Evolutionary conservation across 2,329 filamentous ascomycete species (phyloP), one percentile per base, ranked within the genome.

Genomic region (Monilinia fructigena): DNA sequence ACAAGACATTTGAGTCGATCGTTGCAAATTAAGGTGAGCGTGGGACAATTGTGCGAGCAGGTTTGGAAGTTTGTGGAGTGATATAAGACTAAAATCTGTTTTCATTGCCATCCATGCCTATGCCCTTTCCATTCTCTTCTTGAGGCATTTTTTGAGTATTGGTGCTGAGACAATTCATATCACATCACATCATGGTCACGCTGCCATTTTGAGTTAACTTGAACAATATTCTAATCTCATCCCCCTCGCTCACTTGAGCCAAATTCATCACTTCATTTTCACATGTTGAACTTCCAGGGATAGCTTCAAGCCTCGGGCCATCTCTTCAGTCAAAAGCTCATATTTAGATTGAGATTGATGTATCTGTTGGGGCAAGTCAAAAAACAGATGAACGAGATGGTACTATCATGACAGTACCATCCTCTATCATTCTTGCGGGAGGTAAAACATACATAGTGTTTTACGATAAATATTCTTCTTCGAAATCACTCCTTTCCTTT

Each of bases 111-210:
- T 55, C 31, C 5, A 16, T 48, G 28, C 45, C 16, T 31, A 16
- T 60, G 42, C 55, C 38, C 18, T 59, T 50, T 23, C 8, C 20
- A 10, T 60, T 26, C 58, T 50, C 31, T 20, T 18, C 47, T n/a
- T n/a, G 42, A 60, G 28, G 6, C 8, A 23, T 50, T 48, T 14
- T 14, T 35, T 14, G 12, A 14, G 14, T 35, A 26, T 38, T 35
- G 20, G 28, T 48, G 26, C 42, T 48, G 18, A 45, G 18, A 42
- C 56, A 23, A 11, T 60, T 59, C 55, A 16, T 1, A 59, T 35
- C 55, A 59, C 12, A 59, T 59, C 28, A 50, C 20, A n/a, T 45
- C 20, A 60, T 26, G 45, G 35, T 60, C 42, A 60, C 56, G 26
- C 56, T 3, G 28, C 14, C 42, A 48, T 23, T 60, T 28, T 50